phyloP scores from a whole-genome alignment of 202 grass and related monocot species.

The Panicum hallii region DNA sequence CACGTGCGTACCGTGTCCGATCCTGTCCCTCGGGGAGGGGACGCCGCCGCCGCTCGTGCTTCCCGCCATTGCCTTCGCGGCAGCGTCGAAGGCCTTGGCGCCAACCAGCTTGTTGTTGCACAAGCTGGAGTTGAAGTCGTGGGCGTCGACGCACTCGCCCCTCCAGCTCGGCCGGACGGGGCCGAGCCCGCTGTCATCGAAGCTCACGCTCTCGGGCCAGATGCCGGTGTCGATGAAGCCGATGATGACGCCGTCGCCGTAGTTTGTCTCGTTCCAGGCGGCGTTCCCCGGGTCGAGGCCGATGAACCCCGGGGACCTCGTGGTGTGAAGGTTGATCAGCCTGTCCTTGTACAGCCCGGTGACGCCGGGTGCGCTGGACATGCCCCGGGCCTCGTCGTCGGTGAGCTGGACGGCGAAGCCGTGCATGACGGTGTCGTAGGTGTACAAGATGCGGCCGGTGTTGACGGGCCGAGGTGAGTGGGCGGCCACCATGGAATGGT shows the following conservation, averaged over 20 bases:
- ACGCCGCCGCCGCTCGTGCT: not conserved
- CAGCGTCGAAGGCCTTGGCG: slow-evolving; percentile 37
- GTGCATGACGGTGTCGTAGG: slow-evolving; percentile 53
- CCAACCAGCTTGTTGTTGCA: slow-evolving; percentile 67
- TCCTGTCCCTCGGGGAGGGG: slow-evolving; percentile 43
- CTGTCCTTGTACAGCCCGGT: slow-evolving; percentile 31
- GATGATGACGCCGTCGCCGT: slow-evolving; percentile 57
- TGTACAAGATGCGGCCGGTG: slow-evolving; percentile 47
- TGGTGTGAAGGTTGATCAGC: slow-evolving; percentile 35
- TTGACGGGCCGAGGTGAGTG: not conserved
- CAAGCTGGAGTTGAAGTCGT: slow-evolving; percentile 35
- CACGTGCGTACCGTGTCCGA: slow-evolving; percentile 60
- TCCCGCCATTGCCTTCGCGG: not conserved
- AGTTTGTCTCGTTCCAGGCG: slow-evolving; percentile 38
- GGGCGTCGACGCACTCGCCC: slow-evolving; percentile 20
- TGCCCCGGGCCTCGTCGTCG: slow-evolving; percentile 32
- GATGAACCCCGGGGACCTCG: slow-evolving; percentile 58
- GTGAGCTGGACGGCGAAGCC: slow-evolving; percentile 56
- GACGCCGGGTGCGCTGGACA: slow-evolving; percentile 36
- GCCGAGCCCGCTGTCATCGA: slow-evolving; percentile 48
- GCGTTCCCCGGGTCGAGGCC: slow-evolving; percentile 42
- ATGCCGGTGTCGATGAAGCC: slow-evolving; percentile 62
- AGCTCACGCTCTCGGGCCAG: slow-evolving; percentile 66
- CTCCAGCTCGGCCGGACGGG: slow-evolving; percentile 46
- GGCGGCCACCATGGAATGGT: slow-evolving; percentile 51